A percentile compares a stretch with the other conserved stretches of the same genome.
phyloP scores from a whole-genome alignment of 139 green algal genomes.

The Nannochloris sp. region DNA sequence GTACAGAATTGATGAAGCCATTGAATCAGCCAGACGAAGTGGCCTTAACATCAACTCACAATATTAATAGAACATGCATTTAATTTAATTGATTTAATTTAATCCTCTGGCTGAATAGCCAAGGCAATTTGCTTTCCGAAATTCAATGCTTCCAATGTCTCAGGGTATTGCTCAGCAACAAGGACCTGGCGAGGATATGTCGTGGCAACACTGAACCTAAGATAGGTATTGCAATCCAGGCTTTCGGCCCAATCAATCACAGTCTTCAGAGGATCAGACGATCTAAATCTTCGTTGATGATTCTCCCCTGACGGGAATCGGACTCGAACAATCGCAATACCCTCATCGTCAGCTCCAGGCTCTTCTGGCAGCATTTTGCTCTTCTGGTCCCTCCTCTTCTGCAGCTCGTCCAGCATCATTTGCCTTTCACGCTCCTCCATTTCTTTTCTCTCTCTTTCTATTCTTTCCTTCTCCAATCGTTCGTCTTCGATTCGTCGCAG shows the following conservation, averaged over 20 bases:
- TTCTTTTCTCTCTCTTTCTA: conserved; percentile 27
- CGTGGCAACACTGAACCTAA: conserved; percentile 54
- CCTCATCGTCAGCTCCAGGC: conserved; percentile 19
- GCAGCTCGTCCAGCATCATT: conserved; percentile 4
- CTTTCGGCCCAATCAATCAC: conserved; percentile 67
- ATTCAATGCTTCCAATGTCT: conserved; percentile 36
- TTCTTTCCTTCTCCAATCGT: conserved; percentile 17
- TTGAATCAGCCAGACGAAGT: conserved; percentile 7
- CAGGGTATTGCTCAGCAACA: neutral
- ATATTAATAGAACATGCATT: neutral
- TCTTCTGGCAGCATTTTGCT: conserved; percentile 37
- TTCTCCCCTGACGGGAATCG: conserved; percentile 60
- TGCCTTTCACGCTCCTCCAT: neutral
- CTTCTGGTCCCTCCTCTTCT: conserved; percentile 17
- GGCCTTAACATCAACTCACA: neutral
- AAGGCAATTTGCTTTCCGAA: conserved; percentile 53
- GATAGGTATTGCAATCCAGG: conserved; percentile 32
- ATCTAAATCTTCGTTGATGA: conserved; percentile 51
- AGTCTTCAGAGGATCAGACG: conserved; percentile 14
- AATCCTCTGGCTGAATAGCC: conserved; percentile 61
- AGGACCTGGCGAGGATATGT: conserved; percentile 51
- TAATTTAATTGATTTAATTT: conserved; percentile 25
- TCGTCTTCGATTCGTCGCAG: neutral
- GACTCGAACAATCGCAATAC: conserved; percentile 37
- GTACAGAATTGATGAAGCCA: conserved; percentile 53